Evolutionary conservation across 768 basidiomycete genomes (phyloP), one percentile per base, ranked within the genome.

Genomic region (Tricholoma matsutake): DNA sequence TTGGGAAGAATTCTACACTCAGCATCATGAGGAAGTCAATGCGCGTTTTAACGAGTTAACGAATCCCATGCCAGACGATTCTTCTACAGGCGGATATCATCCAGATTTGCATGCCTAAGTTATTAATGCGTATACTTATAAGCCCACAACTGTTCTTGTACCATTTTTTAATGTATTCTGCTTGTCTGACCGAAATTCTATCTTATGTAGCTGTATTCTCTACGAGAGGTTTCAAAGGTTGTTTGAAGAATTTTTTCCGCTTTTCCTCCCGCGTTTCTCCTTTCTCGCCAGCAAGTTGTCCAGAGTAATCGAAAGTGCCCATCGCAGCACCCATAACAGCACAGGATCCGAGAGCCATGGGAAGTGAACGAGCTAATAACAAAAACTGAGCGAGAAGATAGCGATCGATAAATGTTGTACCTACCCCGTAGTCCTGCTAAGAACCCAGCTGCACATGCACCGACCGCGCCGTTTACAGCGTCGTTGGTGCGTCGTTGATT

Each of bases 381-480:
- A 64, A 57, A 47, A 49, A 47, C 22, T 65, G 16, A 54, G 58
- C 14, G 49, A 13, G 45, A 35, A 29, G 11, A 37, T 16, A 35
- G 13, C n/a, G 16, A 20, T 34, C 10, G 4, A 47, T 10, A 18
- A 49, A 34, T 55, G 22, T 3, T 45, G 22, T 10, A 75, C 83
- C 41, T 68, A 94, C 92, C 83, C 79, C 92, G 83, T 59, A 96
- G 75, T 57, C 95, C 95, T 31, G 92, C 92, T 63, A 96, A 76
- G 76, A 96, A 94, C 51, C 95, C 95, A 56, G 94, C 94, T 53
- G 94, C 94, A 76, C 94, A 96, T 59, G 90, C 95, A 58, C 91
- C 95, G 56, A 86, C 85, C 51, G 88, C 89, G 54, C 91, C 89
- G 68, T 94, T 97, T 62, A 91, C 68, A 43, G 88, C 80, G 71